Evolutionary conservation across 352 stramenopile species (phyloP), one percentile per base, ranked within the genome.

Genomic region (Phytophthora sansomeana): DNA sequence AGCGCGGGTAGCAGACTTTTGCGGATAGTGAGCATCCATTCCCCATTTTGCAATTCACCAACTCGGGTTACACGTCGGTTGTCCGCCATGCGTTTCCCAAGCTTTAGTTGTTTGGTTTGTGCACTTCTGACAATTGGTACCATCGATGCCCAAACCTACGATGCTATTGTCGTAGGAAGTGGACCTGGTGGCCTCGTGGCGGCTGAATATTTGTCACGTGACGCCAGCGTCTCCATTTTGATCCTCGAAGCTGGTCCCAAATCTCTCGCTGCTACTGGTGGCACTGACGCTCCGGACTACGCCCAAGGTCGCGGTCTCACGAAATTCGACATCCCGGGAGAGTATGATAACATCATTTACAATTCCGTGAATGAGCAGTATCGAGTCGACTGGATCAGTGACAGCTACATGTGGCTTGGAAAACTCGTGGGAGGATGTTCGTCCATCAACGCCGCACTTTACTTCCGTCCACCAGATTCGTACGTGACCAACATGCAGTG

Each of bases 401-500:
- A 72, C 46, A 38, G 56, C 10, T 75, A 83, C 58, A 75, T 81
- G 69, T 90, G 71, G 63, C 70, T 90, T 14, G 89, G 87, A 33
- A 94, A 95, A 67, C 74, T 89, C 26, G 69, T 97, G 0, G 91
- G 90, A 47, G 91, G 89, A 16, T 94, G 79, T 43, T 93, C 80
- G 19, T 89, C 80, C 13, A 89, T 96, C 66, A 96, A 97, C 60
- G 87, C 71, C 14, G 88, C 90, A 64, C 77, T 97, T 6, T 95
- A 94, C 74, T 87, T 96, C 52, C 81, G 86, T 26, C 77, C 80
- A 1, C 69, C 82, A 0, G 74, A 91, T 46, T 59, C 68, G 6
- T 91, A 81, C 69, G 70, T 81, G 5, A 69, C 59, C 33, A 70
- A 72, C 26, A 67, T 67, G 11, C 63, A 69, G 33, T 91, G 82